These are phyloP conservation scores for Emmonsia crescens DNA, from an alignment of 2,329 filamentous ascomycete genomes.

Conservation along the genomic window DNA sequence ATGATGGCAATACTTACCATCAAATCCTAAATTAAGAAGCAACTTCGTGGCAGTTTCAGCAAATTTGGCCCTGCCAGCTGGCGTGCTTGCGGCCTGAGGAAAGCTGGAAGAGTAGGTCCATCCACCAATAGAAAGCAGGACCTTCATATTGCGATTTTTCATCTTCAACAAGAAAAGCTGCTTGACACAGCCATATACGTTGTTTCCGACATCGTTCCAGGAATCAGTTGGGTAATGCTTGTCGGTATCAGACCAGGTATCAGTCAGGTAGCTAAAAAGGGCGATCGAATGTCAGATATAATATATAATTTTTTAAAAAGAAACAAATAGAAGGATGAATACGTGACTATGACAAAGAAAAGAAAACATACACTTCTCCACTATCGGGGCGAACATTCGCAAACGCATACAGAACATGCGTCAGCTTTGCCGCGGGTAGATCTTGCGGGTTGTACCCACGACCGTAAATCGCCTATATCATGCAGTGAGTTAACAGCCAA, in stretches of 20 bases:
- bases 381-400: constrained; percentile 69
- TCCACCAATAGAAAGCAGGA: constrained; percentile 71
- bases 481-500: not conserved
- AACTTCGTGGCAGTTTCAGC: constrained; percentile 62
- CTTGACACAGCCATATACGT: constrained; percentile 67
- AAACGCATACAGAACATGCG: constrained; percentile 80
- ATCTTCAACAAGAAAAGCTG: constrained; percentile 68
- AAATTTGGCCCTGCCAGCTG: constrained; percentile 52
- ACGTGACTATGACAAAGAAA: not conserved
- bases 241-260: constrained; percentile 56
- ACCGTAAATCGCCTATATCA: constrained; percentile 61
- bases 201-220: constrained; percentile 56
- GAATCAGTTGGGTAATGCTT: constrained; percentile 61
- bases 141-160: constrained; percentile 62
- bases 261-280: constrained; percentile 42
- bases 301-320: not conserved
- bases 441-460: constrained; percentile 73
- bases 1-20: constrained; percentile 23
- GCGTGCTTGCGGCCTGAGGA: constrained; percentile 52
- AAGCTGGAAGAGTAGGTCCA: constrained; percentile 77
- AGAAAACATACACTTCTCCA: constrained; percentile 59
- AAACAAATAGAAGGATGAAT: not conserved
- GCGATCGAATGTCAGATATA: not conserved
- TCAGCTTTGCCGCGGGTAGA: constrained; percentile 67
- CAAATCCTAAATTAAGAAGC: constrained; percentile 68